phyloP scores from a whole-genome alignment of 1,284 basidiomycete species.

The Irpex rosettiformis region DNA sequence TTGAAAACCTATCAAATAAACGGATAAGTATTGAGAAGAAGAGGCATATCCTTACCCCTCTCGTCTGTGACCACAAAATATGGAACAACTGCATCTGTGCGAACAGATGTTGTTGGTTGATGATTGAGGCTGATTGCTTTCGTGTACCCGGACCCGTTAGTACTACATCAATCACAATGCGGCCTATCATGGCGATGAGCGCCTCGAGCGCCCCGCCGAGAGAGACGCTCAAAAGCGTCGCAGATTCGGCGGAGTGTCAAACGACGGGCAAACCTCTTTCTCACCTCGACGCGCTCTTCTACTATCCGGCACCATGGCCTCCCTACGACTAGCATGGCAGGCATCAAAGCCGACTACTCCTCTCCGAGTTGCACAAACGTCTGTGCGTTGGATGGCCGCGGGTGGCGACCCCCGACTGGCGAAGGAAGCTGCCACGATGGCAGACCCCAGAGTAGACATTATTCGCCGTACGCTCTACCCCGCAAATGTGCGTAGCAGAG shows the following conservation, averaged over 20 bases:
- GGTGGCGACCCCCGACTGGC: neutral
- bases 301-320: neutral
- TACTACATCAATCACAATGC: too few species aligned
- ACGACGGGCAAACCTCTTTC: neutral
- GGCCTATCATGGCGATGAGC: neutral
- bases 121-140: conserved; percentile 1
- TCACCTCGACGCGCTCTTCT: neutral
- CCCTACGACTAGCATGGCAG: neutral
- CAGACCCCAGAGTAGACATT: conserved; percentile 66
- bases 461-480: conserved; percentile 82
- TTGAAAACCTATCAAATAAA: too few species aligned
- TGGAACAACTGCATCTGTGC: neutral
- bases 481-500: conserved; percentile 59
- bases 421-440: neutral
- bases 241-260: neutral
- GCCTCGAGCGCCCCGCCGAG: neutral
- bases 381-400: neutral
- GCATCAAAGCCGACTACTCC: neutral
- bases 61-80: too few species aligned
- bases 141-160: neutral
- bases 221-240: neutral
- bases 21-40: too few species aligned
- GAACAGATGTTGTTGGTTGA: conserved; percentile 1
- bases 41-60: too few species aligned
- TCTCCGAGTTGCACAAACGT: neutral